Evolutionary conservation across 208 protist genomes (phyloP), one percentile per base, ranked within the genome.

Genomic region (Leishmania arabica): DNA sequence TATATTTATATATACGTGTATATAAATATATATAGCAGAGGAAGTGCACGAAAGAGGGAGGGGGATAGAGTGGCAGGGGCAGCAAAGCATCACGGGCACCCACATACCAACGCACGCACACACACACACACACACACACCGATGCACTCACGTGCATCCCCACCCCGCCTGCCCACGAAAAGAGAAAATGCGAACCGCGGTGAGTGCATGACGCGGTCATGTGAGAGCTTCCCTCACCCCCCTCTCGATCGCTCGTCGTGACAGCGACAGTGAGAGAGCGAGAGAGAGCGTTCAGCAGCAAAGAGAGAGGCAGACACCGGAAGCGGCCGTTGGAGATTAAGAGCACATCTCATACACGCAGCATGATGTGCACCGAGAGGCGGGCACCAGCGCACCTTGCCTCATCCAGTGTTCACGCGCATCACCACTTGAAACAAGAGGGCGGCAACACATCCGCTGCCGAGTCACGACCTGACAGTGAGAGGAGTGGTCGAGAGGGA

Each of bases 211-310:
- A 13, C 58, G 58, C 27, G 7, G 58, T 31, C 58, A 34, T 27
- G 58, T 4, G 9, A 64, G 27, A 31, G 27, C 8, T 13, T 31
- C 13, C n/a, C 21, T 8, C 58, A 1, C 13, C n/a, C 21, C 27
- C 27, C 4, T 31, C 27, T 54, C 27, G 8, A 27, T 9, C 58
- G 31, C 58, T 9, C n/a, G 58, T 64, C 27, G 27, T 34, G 24
- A n/a, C 6, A 15, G n/a, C 0, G n/a, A 27, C 6, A 15, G n/a
- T 0, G n/a, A 27, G n/a, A 8, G 11, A 2, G 7, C 1, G 27
- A 64, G 21, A 0, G 58, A 64, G 27, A 62, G 2, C 27, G 8
- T 8, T 0, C 58, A 64, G 27, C 58, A 54, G 51, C 3, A 54
- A 19, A 54, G 4, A 15, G 15, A 54, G 15, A 54, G 1, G 51